These are phyloP conservation scores for Terana coerulea DNA, from an alignment of 768 basidiomycete genomes.

Conservation along the genomic window DNA sequence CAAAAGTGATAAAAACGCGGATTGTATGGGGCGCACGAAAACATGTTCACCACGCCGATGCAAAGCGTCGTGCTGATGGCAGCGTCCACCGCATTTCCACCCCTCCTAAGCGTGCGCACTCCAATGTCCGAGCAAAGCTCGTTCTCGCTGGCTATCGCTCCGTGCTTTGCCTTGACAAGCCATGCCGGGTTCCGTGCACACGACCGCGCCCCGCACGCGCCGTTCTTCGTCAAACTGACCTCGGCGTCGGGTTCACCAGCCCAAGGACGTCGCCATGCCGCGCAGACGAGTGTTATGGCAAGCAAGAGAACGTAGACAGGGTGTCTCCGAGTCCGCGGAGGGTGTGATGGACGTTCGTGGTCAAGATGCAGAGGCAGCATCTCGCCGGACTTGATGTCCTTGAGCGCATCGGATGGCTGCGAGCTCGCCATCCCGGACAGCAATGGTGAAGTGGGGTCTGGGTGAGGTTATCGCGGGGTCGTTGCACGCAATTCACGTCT, in stretches of 20 bases:
- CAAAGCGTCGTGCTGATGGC: constrained; percentile 79
- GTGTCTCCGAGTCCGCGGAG: not conserved
- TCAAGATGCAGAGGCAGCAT: constrained; percentile 1
- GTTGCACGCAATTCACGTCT: not conserved
- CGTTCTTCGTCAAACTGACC: not conserved
- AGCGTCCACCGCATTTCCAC: constrained; percentile 91
- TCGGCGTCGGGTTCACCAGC: not conserved
- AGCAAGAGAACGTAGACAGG: not conserved
- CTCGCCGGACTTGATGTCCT: not conserved
- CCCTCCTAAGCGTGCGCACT: constrained; percentile 67
- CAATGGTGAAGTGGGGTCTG: too few relatives aligned
- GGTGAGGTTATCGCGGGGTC: too few relatives aligned
- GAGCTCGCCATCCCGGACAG: constrained; percentile 1
- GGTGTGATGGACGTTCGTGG: not conserved
- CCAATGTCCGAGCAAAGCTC: constrained; percentile 83
- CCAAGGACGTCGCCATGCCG: not conserved
- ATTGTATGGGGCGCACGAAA: constrained; percentile 67
- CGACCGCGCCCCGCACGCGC: not conserved
- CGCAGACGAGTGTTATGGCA: constrained; percentile 1
- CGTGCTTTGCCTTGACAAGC: constrained; percentile 59
- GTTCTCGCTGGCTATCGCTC: constrained; percentile 91
- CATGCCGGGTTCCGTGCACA: constrained; percentile 48
- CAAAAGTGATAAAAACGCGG: constrained; percentile 3
- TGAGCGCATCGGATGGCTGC: too few relatives aligned
- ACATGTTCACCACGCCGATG: constrained; percentile 83